A percentile compares a stretch with the other conserved stretches of the same genome.
Conservation (phyloP, 2,329 filamentous ascomycete species). For the Botrytis cinerea region DNA sequence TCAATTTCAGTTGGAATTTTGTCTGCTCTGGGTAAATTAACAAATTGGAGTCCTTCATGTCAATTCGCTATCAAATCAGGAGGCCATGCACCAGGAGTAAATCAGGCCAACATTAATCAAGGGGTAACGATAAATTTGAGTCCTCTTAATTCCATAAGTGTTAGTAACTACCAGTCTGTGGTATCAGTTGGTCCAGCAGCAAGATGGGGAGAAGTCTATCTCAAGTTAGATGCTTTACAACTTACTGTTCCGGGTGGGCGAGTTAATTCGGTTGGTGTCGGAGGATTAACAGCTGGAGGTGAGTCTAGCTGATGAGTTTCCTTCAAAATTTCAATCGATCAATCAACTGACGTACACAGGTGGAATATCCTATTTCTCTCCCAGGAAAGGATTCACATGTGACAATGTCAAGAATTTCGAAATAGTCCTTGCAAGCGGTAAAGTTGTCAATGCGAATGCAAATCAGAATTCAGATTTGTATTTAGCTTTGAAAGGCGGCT, state of each 20-base stretch:
- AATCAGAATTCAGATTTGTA: constrained; percentile 51
- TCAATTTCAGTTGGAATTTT: background rate
- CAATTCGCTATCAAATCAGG: constrained; percentile 10
- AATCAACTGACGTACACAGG: constrained; percentile 26
- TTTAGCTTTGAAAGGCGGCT: constrained; percentile 55
- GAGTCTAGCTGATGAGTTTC: background rate
- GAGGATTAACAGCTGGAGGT: constrained; percentile 21
- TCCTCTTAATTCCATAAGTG: background rate
- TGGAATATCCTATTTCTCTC: constrained; percentile 32
- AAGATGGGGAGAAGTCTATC: constrained; percentile 18
- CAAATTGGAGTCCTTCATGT: background rate
- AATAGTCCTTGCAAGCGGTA: constrained; percentile 54
- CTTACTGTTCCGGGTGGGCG: constrained; percentile 10
- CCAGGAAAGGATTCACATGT: constrained; percentile 50
- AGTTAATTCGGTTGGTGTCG: constrained; percentile 23
- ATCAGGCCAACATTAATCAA: background rate
- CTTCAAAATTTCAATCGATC: background rate
- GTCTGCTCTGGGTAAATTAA: background rate
- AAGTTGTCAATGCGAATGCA: constrained; percentile 47
- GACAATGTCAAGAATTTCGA: constrained; percentile 53
- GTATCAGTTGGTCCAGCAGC: background rate
- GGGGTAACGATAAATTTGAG: constrained; percentile 18
- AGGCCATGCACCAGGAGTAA: background rate
- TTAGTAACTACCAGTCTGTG: background rate
- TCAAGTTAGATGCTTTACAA: background rate